phyloP scores from a whole-genome alignment of 2,329 filamentous ascomycete species.

The Aspergillus awamori region DNA sequence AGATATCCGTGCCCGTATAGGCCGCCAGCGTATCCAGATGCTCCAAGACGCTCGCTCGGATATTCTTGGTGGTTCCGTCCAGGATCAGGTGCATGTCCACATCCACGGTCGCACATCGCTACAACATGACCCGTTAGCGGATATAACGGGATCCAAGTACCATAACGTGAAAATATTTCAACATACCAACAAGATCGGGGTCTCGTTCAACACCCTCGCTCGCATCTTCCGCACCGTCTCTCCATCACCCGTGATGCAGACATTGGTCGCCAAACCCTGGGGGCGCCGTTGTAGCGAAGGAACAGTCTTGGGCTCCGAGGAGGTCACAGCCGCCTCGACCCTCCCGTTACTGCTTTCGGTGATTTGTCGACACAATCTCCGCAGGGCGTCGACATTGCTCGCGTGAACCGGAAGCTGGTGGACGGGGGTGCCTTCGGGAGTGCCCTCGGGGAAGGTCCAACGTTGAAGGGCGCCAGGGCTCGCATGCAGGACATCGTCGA shows the following conservation, averaged over 20 bases:
- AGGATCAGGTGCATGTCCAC: conserved; percentile 89
- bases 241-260: conserved; percentile 84
- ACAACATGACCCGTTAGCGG: conserved; percentile 21
- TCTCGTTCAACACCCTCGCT: conserved; percentile 87
- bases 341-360: conserved; percentile 69
- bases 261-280: conserved; percentile 74
- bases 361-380: conserved; percentile 79
- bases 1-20: conserved; percentile 94
- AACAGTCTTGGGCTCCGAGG: conserved; percentile 73
- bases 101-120: conserved; percentile 93
- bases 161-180: conserved; percentile 18
- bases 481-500: conserved; percentile 91
- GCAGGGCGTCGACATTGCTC: conserved; percentile 79
- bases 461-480: conserved; percentile 82
- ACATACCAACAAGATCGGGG: conserved; percentile 86
- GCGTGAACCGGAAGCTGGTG: conserved; percentile 91
- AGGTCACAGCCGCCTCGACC: conserved; percentile 81
- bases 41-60: conserved; percentile 76
- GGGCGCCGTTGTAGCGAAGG: conserved; percentile 50
- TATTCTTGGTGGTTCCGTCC: conserved; percentile 67
- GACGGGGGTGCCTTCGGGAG: conserved; percentile 78
- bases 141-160: background rate
- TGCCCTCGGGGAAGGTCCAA: conserved; percentile 91
- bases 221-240: conserved; percentile 88
- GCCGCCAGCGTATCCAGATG: conserved; percentile 84